Conservation (phyloP, 2,329 filamentous ascomycete species). For the Penicillium sp. region DNA sequence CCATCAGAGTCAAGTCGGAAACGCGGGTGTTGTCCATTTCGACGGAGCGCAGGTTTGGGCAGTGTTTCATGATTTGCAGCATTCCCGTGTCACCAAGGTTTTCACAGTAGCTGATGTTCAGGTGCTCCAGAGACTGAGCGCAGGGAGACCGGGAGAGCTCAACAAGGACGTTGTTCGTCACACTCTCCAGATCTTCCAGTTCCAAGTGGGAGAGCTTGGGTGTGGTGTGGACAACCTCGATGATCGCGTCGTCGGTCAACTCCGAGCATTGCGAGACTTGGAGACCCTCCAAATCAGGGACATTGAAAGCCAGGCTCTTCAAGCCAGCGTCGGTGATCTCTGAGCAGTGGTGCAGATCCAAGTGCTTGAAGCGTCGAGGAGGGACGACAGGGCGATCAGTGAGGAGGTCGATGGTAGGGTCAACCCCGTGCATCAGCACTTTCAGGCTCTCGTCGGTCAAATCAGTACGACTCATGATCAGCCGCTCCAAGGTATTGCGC, state of each 20-base stretch:
- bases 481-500: conserved; percentile 80
- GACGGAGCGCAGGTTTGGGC: conserved; percentile 70
- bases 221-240: conserved; percentile 73
- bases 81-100: conserved; percentile 81
- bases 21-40: conserved; percentile 95
- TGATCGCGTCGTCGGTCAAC: conserved; percentile 75
- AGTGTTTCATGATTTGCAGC: conserved; percentile 79
- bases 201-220: conserved; percentile 85
- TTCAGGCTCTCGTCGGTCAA: conserved; percentile 76
- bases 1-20: conserved; percentile 82
- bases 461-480: conserved; percentile 78
- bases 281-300: conserved; percentile 81
- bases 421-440: conserved; percentile 74
- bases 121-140: conserved; percentile 72
- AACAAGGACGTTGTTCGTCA: conserved; percentile 78
- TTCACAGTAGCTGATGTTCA: conserved; percentile 91
- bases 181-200: conserved; percentile 78
- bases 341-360: conserved; percentile 82
- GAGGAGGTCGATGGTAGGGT: conserved; percentile 80
- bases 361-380: conserved; percentile 76
- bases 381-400: conserved; percentile 78
- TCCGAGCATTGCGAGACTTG: conserved; percentile 79
- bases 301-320: conserved; percentile 72
- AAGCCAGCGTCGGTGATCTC: conserved; percentile 75
- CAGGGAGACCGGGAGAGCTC: conserved; percentile 79